These are phyloP conservation scores for Megacollybia marginata DNA, from an alignment of 768 basidiomycete species.

Conservation along the genomic window DNA sequence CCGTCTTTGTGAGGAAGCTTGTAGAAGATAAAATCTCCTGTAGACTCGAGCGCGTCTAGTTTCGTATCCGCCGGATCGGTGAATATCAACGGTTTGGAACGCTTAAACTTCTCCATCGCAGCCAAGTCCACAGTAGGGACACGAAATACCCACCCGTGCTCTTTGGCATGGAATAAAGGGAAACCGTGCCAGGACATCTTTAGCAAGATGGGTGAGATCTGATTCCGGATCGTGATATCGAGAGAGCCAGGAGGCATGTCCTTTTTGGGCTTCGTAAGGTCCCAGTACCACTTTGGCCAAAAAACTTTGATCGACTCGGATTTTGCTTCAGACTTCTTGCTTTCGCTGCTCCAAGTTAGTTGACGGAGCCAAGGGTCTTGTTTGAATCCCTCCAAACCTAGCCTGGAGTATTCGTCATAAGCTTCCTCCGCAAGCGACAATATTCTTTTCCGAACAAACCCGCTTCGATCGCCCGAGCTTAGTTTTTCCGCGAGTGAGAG, in stretches of 20 bases:
- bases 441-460: slow-evolving; percentile 26
- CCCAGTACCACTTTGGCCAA: slow-evolving; percentile 99
- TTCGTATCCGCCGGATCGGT: slow-evolving; percentile 53
- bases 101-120: slow-evolving; percentile 20
- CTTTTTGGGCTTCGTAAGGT: slow-evolving; percentile 70
- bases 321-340: neutral
- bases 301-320: slow-evolving; percentile 14
- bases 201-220: slow-evolving; percentile 78
- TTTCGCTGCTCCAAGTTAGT: slow-evolving; percentile 54
- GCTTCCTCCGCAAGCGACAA: slow-evolving; percentile 32
- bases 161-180: slow-evolving; percentile 78
- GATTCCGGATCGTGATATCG: slow-evolving; percentile 79
- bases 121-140: slow-evolving; percentile 34
- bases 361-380: slow-evolving; percentile 54
- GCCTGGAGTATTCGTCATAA: slow-evolving; percentile 13
- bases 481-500: slow-evolving; percentile 28
- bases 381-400: slow-evolving; percentile 9
- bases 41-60: slow-evolving; percentile 39
- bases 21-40: slow-evolving; percentile 62
- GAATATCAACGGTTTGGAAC: slow-evolving; percentile 45
- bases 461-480: slow-evolving; percentile 32
- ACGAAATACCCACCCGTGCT: slow-evolving; percentile 90
- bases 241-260: slow-evolving; percentile 61
- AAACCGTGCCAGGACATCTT: slow-evolving; percentile 81
- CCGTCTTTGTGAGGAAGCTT: slow-evolving; percentile 97